These are phyloP conservation scores for Neurospora pannonica DNA, from an alignment of 495 filamentous ascomycete species.

Conservation along the genomic window DNA sequence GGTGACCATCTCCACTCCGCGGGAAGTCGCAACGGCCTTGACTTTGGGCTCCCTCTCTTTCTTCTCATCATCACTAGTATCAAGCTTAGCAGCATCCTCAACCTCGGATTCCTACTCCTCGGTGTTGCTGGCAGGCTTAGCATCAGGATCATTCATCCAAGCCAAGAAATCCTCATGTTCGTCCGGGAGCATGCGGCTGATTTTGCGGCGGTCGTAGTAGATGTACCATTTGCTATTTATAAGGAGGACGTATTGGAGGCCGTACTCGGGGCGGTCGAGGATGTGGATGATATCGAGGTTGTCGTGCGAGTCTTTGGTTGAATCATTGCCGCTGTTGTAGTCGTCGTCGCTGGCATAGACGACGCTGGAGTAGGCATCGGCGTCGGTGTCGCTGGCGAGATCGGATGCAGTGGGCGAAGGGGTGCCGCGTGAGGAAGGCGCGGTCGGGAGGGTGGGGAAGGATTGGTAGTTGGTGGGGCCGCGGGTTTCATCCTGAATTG, in stretches of 20 bases:
- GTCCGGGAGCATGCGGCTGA: not conserved
- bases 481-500: not conserved
- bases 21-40: not conserved
- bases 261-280: not conserved
- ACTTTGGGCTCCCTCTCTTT: not conserved
- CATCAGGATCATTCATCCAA: not conserved
- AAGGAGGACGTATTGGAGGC: not conserved
- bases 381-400: not conserved
- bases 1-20: not conserved
- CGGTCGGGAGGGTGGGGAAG: not conserved
- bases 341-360: not conserved
- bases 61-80: not conserved
- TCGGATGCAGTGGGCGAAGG: not conserved
- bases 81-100: not conserved
- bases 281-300: not conserved
- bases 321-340: not conserved
- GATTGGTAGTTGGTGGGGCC: not conserved
- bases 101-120: not conserved
- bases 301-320: not conserved
- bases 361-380: not conserved
- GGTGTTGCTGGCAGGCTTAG: not conserved
- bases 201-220: not conserved
- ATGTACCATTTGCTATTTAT: not conserved
- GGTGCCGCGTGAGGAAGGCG: not conserved
- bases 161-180: not conserved